Base-by-base conservation (phyloP, 257 asterid genomes). In the Nemophila menziesii region DNA sequence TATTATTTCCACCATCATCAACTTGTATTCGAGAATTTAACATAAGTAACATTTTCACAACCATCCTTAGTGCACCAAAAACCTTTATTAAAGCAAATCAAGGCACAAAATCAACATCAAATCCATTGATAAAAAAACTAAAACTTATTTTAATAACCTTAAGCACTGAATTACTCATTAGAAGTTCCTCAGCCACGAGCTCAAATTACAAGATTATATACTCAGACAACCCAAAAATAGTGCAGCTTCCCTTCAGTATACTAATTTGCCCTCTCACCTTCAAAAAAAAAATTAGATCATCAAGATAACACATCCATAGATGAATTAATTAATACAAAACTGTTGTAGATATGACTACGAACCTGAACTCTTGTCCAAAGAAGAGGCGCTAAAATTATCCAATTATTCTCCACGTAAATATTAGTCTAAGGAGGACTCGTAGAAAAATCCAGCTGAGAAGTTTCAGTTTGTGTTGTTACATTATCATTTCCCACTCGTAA, bases 351-450 rank as follows among this genome's bases (percentile, higher is more conserved):
- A 39, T 39, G 16, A 19, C 6, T 41, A 55, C 33, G 48, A 26
- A 87, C 97, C 97, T 87, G 95, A 78, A 83, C 97, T 73, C 97
- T 80, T 55, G 97, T 77, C 97, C 97, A 87, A 40, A 83, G 71
- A 46, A 87, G 83, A 67, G 97, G 97, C 63, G 83, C 97, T 60
- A 87, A 64, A 45, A 83, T 86, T 73, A 79, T 87, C 57, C 95
- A 95, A 58, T 75, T 77, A 73, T 87, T 80, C 78, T 87, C 97
- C 60, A 87, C 81, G 61, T 73, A 87, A 45, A 87, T 95, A 75
- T 87, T 87, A 43, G 92, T 75, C 97, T 95, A 87, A 40, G 80
- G 67, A 6, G 95, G 97, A 64, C 83, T 83, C 51, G 83, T 83
- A 36, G 97, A 87, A 70, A 87, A 87, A 70, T 77, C 92, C 68